Evolutionary conservation across 208 protist genomes (phyloP).

Genomic region (Leptomonas seymouri): DNA sequence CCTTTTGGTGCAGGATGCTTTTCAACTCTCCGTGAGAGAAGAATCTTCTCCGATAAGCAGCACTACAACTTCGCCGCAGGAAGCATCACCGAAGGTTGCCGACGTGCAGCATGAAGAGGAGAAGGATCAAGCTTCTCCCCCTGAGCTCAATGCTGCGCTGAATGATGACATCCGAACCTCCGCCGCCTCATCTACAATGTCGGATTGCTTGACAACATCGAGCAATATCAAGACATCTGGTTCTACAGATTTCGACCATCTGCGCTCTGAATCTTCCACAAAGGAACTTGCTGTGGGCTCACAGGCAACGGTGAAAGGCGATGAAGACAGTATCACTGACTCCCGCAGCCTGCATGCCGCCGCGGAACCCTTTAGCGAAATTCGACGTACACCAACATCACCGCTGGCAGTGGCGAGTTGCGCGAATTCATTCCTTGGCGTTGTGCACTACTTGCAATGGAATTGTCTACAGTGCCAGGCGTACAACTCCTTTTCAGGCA

Average conservation of each 20-base stretch:
- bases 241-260: too few relatives aligned
- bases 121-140: too few relatives aligned
- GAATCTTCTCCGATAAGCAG: too few relatives aligned
- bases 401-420: background rate
- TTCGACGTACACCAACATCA: constrained; percentile 19
- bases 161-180: too few relatives aligned
- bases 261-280: background rate
- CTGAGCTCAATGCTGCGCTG: too few relatives aligned
- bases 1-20: constrained; percentile 48
- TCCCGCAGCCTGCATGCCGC: constrained; percentile 37
- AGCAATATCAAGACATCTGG: too few relatives aligned
- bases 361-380: constrained; percentile 38
- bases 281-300: background rate
- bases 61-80: too few relatives aligned
- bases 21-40: constrained; percentile 4
- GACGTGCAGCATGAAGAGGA: too few relatives aligned
- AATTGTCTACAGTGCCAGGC: constrained; percentile 61
- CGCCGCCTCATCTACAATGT: too few relatives aligned
- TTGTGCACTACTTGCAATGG: constrained; percentile 51
- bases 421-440: constrained; percentile 8
- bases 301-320: background rate
- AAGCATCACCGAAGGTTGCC: too few relatives aligned
- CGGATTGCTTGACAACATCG: too few relatives aligned
- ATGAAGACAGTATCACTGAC: constrained; percentile 18
- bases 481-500: constrained; percentile 50